A percentile compares a stretch with the other conserved stretches of the same genome.
These are phyloP conservation scores for Thermothelomyces thermophilus DNA, from an alignment of 2,329 filamentous ascomycete genomes.

Conservation along the genomic window DNA sequence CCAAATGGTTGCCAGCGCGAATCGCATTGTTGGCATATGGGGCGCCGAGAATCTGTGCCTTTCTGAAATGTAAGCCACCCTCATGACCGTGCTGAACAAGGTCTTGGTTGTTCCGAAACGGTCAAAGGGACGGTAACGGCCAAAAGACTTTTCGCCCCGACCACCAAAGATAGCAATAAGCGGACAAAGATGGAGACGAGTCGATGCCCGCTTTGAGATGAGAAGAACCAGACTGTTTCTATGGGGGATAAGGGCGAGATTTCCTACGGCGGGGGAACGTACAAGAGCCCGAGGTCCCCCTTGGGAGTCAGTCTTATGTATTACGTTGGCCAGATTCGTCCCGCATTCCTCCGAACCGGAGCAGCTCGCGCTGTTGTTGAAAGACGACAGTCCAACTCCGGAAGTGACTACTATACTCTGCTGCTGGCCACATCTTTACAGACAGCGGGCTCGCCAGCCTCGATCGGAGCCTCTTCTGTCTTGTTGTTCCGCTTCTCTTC, in stretches of 20 bases:
- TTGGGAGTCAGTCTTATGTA: neutral
- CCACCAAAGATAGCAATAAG: conserved; percentile 21
- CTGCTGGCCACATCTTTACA: conserved; percentile 12
- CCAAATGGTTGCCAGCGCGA: neutral
- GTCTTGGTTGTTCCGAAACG: conserved; percentile 14
- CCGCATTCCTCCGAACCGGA: conserved; percentile 5
- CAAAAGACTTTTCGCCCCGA: neutral
- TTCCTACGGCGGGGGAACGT: neutral
- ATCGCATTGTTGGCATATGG: conserved; percentile 15
- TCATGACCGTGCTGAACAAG: conserved; percentile 9
- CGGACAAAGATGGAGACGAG: conserved; percentile 7
- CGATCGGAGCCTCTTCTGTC: conserved; percentile 7
- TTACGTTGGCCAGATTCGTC: conserved; percentile 5
- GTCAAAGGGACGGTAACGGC: conserved; percentile 7
- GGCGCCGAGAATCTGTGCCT: neutral
- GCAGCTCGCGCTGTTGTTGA: neutral
- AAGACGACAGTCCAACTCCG: conserved; percentile 9
- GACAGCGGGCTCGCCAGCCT: neutral
- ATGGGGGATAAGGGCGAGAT: conserved; percentile 13
- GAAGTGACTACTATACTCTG: conserved; percentile 9
- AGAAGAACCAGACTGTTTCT: conserved; percentile 3
- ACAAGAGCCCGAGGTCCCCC: conserved; percentile 10
- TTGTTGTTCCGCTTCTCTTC: conserved; percentile 3
- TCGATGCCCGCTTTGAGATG: conserved; percentile 7
- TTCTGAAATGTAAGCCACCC: conserved; percentile 13